These are phyloP conservation scores for Dictyophora rubrovolvata DNA, from an alignment of 768 basidiomycete genomes.

Conservation along the genomic window DNA sequence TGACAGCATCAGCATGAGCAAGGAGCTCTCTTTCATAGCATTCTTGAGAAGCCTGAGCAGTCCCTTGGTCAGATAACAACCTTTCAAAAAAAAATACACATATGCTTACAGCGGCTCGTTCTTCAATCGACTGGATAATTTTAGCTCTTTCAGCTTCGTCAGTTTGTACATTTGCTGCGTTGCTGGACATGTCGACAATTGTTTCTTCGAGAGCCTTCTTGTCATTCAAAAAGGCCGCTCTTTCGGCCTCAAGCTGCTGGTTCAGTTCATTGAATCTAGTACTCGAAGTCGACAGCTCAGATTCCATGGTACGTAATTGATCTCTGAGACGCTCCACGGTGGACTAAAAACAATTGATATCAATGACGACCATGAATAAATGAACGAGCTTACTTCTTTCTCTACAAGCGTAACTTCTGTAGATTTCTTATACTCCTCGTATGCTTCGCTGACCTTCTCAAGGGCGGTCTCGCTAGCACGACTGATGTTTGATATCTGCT, in stretches of 20 bases:
- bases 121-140: conserved; percentile 57
- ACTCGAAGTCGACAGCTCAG: conserved; percentile 39
- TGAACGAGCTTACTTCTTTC: conserved; percentile 47
- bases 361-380: neutral
- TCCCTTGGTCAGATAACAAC: neutral
- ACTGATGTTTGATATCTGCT: conserved; percentile 82
- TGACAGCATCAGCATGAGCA: conserved; percentile 78
- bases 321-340: conserved; percentile 55
- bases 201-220: conserved; percentile 77
- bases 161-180: conserved; percentile 56
- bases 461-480: conserved; percentile 74
- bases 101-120: conserved; percentile 50
- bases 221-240: conserved; percentile 61
- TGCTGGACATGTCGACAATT: conserved; percentile 69
- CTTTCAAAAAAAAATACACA: neutral
- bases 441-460: conserved; percentile 53
- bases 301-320: conserved; percentile 42
- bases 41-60: conserved; percentile 57
- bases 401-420: conserved; percentile 59
- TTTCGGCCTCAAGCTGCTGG: conserved; percentile 57
- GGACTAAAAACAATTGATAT: conserved; percentile 32
- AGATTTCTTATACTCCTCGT: conserved; percentile 69
- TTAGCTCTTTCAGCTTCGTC: conserved; percentile 55
- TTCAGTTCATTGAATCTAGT: conserved; percentile 48
- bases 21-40: conserved; percentile 75